Conservation (phyloP, 495 filamentous ascomycete genomes). For the Xanthoparmelia taractica region DNA sequence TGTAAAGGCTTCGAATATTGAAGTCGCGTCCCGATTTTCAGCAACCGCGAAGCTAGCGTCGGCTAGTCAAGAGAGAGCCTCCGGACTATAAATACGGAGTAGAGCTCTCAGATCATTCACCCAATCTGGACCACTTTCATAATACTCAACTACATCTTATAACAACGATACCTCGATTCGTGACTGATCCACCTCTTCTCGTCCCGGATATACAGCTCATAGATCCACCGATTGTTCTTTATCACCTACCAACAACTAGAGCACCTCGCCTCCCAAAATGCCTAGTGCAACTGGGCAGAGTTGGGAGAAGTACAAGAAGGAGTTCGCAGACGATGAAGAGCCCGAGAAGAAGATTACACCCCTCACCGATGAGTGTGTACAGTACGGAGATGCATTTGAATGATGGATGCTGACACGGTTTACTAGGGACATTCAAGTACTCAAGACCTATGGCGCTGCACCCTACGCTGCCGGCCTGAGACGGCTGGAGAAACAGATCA, state of each 20-base stretch:
- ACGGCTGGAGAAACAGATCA: constrained; percentile 97
- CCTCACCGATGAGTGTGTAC: constrained; percentile 81
- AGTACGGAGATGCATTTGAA: not conserved
- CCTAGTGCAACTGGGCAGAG: constrained; percentile 84
- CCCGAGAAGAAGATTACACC: constrained; percentile 99
- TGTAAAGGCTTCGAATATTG: constrained; percentile 11
- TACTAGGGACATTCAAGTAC: constrained; percentile 88
- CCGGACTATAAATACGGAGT: no score
- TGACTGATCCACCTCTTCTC: not conserved
- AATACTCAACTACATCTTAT: not conserved
- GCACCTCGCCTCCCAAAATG: constrained; percentile 38
- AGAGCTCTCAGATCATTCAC: constrained; percentile 29
- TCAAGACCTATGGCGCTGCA: constrained; percentile 97
- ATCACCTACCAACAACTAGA: constrained; percentile 11
- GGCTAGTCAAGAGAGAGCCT: constrained; percentile 18
- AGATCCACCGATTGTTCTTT: not conserved
- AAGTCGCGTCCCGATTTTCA: constrained; percentile 39
- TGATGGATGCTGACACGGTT: constrained; percentile 7
- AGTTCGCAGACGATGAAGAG: constrained; percentile 89
- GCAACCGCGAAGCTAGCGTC: constrained; percentile 25
- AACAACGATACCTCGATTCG: not conserved
- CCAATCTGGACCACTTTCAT: constrained; percentile 19
- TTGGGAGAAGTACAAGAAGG: constrained; percentile 99
- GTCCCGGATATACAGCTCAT: not conserved
- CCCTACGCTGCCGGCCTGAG: constrained; percentile 88